Conservation (phyloP, 768 basidiomycete species). For the Gloeopeniophorella convolvens region DNA sequence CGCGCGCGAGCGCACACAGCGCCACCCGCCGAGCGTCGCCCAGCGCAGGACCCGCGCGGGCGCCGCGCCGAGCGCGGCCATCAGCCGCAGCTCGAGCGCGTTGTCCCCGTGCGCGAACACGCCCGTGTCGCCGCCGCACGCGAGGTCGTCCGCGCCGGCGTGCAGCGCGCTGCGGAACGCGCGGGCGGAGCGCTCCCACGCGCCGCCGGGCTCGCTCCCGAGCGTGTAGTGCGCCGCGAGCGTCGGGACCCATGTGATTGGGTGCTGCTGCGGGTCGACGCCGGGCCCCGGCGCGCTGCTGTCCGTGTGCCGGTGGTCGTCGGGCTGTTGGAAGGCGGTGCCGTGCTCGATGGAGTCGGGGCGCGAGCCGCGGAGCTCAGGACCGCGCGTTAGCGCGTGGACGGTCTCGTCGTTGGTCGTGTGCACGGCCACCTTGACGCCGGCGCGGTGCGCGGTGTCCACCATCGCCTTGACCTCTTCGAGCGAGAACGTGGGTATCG, state of each 20-base stretch:
- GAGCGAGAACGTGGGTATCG: slow-evolving; percentile 39
- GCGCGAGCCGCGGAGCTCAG: slow-evolving; percentile 22
- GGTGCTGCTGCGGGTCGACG: slow-evolving; percentile 20
- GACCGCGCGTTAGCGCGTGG: too few species aligned
- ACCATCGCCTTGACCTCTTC: slow-evolving; percentile 45
- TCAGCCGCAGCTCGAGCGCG: slow-evolving; percentile 52
- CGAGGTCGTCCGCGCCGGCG: slow-evolving; percentile 40
- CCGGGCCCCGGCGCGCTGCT: slow-evolving; percentile 2
- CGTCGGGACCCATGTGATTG: slow-evolving; percentile 55
- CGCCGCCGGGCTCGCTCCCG: slow-evolving; percentile 15
- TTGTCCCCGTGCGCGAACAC: slow-evolving; percentile 57
- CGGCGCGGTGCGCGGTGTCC: slow-evolving; percentile 42
- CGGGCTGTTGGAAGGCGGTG: slow-evolving; percentile 21
- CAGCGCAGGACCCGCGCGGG: slow-evolving; percentile 49
- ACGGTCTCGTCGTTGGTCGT: slow-evolving; percentile 35
- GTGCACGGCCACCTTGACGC: slow-evolving; percentile 56
- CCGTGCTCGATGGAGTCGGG: slow-evolving; percentile 60
- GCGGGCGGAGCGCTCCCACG: slow-evolving; percentile 34
- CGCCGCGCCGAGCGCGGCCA: slow-evolving; percentile 49
- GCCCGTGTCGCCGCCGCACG: slow-evolving; percentile 62
- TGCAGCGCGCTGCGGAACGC: slow-evolving; percentile 43
- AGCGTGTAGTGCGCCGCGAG: slow-evolving; percentile 42
- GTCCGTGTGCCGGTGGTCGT: slow-evolving; percentile 4
- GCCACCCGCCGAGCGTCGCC: slow-evolving; percentile 56
- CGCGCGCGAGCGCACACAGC: slow-evolving; percentile 40